Base-by-base conservation (phyloP, 495 filamentous ascomycete genomes). In the Cercophora samala region DNA sequence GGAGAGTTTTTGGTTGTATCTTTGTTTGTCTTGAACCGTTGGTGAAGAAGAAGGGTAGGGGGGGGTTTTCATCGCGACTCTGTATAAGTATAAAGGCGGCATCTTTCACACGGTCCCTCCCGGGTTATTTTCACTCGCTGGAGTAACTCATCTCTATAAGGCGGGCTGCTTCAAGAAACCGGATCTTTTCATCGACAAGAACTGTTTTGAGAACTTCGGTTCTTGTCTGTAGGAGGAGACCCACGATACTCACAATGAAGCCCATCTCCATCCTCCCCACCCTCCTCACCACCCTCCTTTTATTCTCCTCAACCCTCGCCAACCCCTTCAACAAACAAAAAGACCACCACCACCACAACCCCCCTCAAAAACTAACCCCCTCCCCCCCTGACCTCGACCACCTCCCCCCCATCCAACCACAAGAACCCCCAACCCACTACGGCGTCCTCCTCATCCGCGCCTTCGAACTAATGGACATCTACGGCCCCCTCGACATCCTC, bases 401-500 rank as follows among this genome's bases (percentile, higher is more conserved):
- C 59, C 53, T 18, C 55, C 19, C 63, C 53, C n/a, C 13, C 37
- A n/a, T n/a, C n/a, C n/a, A n/a, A n/a, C n/a, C n/a, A 46, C 2
- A 63, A n/a, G 26, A n/a, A n/a, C 46, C 23, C 18, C 67, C 65
- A 22, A 42, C 61, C 46, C 65, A 63, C 63, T 72, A 66, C 51
- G 72, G 58, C 58, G 52, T 75, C 26, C 63, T 77, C 54, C 66
- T 78, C 25, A 74, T 72, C 66, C 73, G 60, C 3, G 66, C 64
- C 61, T 74, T 74, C 60, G 62, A 74, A 19, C 60, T 65, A 13
- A 73, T 84, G 21, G 83, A 86, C 66, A 79, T 80, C 59, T 82
- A 83, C 61, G 86, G 85, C 3, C 86, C 86, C 15, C 72, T 88
- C n/a, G 83, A 87, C 55, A 73, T 77, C 65, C 72, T 89, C 22